These are phyloP conservation scores for Trichoderma citrinoviride DNA, from an alignment of 2,329 filamentous ascomycete genomes.

Conservation along the genomic window DNA sequence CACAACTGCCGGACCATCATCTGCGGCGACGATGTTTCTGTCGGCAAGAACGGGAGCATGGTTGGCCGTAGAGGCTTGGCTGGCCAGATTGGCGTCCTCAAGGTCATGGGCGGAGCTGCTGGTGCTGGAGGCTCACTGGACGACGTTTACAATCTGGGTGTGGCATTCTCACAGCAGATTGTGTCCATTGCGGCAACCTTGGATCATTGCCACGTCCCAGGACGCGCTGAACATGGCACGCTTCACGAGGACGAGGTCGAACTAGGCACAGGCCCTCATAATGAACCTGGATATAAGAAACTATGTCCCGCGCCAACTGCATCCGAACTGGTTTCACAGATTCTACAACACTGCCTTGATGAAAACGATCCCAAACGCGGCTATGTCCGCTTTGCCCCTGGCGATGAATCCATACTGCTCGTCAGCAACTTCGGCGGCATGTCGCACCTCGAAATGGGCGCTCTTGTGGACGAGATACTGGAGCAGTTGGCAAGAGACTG, in stretches of 20 bases:
- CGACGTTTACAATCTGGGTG: slow-evolving; percentile 49
- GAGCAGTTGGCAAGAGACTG: slow-evolving; percentile 48
- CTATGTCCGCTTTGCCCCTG: slow-evolving; percentile 47
- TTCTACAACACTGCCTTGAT: slow-evolving; percentile 61
- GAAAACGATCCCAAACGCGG: slow-evolving; percentile 49
- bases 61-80: slow-evolving; percentile 62
- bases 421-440: slow-evolving; percentile 61
- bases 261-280: slow-evolving; percentile 66
- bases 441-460: slow-evolving; percentile 56
- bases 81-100: slow-evolving; percentile 59
- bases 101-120: slow-evolving; percentile 53
- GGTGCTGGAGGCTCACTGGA: slow-evolving; percentile 48
- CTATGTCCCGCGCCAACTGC: slow-evolving; percentile 51
- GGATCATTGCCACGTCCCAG: slow-evolving; percentile 60
- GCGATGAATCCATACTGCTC: slow-evolving; percentile 52
- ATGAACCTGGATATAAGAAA: slow-evolving; percentile 61
- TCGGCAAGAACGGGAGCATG: slow-evolving; percentile 55
- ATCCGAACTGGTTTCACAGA: slow-evolving; percentile 51
- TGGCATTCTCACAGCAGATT: slow-evolving; percentile 50
- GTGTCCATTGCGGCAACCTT: slow-evolving; percentile 58
- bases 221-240: slow-evolving; percentile 47
- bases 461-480: slow-evolving; percentile 52
- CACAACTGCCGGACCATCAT: slow-evolving; percentile 56
- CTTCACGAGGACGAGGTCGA: slow-evolving; percentile 54
- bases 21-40: slow-evolving; percentile 64